Conservation (phyloP, 495 filamentous ascomycete genomes). For the Rostrohypoxylon terebratum region DNA sequence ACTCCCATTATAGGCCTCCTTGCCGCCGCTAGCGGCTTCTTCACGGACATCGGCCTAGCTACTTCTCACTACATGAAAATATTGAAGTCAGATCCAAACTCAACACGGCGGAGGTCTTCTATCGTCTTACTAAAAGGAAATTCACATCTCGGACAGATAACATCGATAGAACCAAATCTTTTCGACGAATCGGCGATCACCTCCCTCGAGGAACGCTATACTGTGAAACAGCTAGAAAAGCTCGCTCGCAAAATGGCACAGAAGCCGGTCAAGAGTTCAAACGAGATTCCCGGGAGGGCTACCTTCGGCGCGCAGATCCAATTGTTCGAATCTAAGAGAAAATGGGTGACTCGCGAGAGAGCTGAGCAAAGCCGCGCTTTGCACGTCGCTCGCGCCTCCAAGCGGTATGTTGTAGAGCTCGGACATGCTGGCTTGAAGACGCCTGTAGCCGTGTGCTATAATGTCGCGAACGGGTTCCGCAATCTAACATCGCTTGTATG, state of each 20-base stretch:
- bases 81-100: conserved; percentile 5
- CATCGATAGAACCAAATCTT: background rate
- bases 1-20: conserved; percentile 68
- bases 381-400: conserved; percentile 38
- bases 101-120: conserved; percentile 18
- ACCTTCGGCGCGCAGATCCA: background rate
- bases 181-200: background rate
- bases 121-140: background rate
- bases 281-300: background rate
- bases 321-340: conserved; percentile 9
- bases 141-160: background rate
- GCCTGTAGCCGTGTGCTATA: conserved; percentile 49
- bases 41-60: conserved; percentile 69
- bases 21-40: conserved; percentile 70
- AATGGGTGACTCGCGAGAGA: background rate
- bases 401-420: conserved; percentile 35
- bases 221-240: conserved; percentile 29
- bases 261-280: conserved; percentile 14
- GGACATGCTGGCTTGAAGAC: conserved; percentile 35
- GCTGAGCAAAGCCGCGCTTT: conserved; percentile 33
- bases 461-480: conserved; percentile 47
- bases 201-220: conserved; percentile 6
- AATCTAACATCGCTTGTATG: conserved; percentile 28
- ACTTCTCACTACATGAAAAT: conserved; percentile 70
- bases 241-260: conserved; percentile 43